A percentile compares a stretch with the other conserved stretches of the same genome.
phyloP scores from a whole-genome alignment of 129 eudicot genomes.

The Lonicera japonica region DNA sequence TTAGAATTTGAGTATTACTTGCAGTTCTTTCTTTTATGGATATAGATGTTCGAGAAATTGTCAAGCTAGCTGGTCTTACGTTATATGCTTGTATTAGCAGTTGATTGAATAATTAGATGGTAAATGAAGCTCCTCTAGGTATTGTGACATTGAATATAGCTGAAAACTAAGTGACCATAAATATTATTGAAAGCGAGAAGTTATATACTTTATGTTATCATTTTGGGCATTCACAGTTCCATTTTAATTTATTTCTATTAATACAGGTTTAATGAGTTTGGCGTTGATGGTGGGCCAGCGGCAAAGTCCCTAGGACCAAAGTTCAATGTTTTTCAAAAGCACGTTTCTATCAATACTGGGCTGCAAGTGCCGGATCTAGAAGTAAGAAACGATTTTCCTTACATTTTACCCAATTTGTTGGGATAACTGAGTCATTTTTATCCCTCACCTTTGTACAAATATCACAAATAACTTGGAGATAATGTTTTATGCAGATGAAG shows the following conservation, averaged over 20 bases:
- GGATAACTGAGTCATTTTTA: not conserved
- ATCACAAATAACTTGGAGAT: not conserved
- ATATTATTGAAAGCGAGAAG: not conserved
- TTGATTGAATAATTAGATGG: too few relatives aligned
- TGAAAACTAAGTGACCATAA: not conserved
- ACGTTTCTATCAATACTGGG: constrained; percentile 61
- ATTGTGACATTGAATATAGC: not conserved
- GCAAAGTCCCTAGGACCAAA: constrained; percentile 63
- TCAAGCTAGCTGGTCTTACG: too few relatives aligned
- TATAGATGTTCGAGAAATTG: too few relatives aligned
- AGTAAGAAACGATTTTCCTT: constrained; percentile 27
- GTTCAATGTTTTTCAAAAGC: constrained; percentile 52
- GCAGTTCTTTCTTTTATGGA: too few relatives aligned
- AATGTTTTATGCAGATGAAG: constrained; percentile 42
- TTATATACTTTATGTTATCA: not conserved
- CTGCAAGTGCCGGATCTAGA: constrained; percentile 56
- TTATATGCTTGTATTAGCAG: too few relatives aligned
- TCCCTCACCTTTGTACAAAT: not conserved
- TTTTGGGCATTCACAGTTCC: too few relatives aligned
- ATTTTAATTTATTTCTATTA: too few relatives aligned
- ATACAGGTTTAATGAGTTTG: constrained; percentile 62
- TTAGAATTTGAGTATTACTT: too few relatives aligned
- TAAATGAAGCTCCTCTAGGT: not conserved
- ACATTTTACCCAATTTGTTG: not conserved
- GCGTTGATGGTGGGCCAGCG: constrained; percentile 81